Percentiles rank a stretch among this genome's conserved stretches.
phyloP scores from a whole-genome alignment of 164 flowering plant genomes.

The Chimonanthus praecox region DNA sequence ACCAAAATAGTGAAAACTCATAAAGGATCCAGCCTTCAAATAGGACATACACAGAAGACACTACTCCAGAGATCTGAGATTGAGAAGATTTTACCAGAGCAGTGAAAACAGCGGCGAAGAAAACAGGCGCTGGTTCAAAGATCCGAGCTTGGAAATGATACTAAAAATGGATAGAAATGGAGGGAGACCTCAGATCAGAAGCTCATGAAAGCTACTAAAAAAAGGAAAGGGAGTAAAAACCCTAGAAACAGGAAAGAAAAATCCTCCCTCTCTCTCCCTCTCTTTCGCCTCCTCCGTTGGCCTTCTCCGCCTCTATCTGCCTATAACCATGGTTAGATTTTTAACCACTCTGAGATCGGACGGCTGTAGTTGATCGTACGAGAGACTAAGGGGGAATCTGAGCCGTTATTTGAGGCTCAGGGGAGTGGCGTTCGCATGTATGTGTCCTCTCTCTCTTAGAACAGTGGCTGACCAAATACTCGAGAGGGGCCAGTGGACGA shows the following conservation, averaged over 20 bases:
- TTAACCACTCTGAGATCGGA: conserved; percentile 21
- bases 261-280: neutral
- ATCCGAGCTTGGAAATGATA: neutral
- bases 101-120: neutral
- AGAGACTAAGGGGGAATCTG: conserved; percentile 20
- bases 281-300: conserved; percentile 11
- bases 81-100: neutral
- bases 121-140: neutral
- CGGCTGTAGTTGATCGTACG: conserved; percentile 16
- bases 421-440: conserved; percentile 24
- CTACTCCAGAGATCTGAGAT: neutral
- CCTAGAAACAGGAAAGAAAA: neutral
- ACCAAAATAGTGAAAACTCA: too few relatives aligned
- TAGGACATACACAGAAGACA: neutral
- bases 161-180: neutral
- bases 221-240: neutral
- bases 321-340: conserved; percentile 17
- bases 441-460: conserved; percentile 25
- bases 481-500: neutral
- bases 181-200: neutral
- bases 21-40: too few relatives aligned
- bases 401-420: conserved; percentile 20
- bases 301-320: conserved; percentile 1
- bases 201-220: neutral
- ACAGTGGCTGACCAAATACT: conserved; percentile 13